Conservation (phyloP, 257 asterid genomes). For the Henckelia pumila region DNA sequence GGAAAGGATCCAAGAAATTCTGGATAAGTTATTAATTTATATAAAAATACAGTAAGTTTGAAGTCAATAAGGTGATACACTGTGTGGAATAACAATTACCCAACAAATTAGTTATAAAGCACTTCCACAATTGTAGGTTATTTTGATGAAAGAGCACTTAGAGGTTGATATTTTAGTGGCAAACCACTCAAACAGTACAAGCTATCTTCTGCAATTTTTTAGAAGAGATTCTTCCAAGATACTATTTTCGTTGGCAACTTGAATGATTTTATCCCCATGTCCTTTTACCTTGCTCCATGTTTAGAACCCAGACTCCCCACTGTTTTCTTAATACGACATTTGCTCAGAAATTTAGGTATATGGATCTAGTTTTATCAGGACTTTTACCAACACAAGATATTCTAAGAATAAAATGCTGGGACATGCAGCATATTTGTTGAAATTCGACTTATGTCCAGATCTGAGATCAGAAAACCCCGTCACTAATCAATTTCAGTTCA, state of each 20-base stretch:
- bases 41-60: too few species aligned
- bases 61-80: neutral
- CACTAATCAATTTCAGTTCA: neutral
- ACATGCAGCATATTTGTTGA: conserved; percentile 8
- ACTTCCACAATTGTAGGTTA: conserved; percentile 7
- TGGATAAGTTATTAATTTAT: neutral
- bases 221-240: neutral
- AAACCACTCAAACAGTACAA: neutral
- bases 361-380: neutral
- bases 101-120: neutral
- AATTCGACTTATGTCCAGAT: conserved; percentile 21
- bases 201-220: conserved; percentile 5
- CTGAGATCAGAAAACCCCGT: conserved; percentile 19
- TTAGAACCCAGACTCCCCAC: conserved; percentile 17
- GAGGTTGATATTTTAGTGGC: conserved; percentile 1
- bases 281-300: conserved; percentile 11
- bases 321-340: conserved; percentile 10
- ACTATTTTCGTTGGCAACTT: conserved; percentile 12
- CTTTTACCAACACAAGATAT: conserved; percentile 10
- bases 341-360: neutral
- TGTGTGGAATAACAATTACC: neutral
- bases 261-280: conserved; percentile 15
- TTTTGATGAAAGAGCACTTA: conserved; percentile 9
- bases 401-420: conserved; percentile 6
- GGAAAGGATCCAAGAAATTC: neutral